A percentile compares a stretch with the other conserved stretches of the same genome.
These are phyloP conservation scores for Aphanocladium album DNA, from an alignment of 2,329 filamentous ascomycete species.

Conservation along the genomic window DNA sequence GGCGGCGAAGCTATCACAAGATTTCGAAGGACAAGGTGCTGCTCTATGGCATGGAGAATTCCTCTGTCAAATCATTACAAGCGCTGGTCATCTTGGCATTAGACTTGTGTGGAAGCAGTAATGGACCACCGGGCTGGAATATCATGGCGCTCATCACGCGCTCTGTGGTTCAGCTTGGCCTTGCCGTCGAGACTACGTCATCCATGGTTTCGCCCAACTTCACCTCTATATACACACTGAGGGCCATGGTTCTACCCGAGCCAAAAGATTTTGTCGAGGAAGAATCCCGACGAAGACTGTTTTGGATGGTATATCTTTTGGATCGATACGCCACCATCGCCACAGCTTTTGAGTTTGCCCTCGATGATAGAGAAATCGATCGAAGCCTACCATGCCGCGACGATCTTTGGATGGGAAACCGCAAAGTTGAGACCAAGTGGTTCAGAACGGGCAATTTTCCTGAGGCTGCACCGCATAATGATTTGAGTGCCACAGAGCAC, in stretches of 20 bases:
- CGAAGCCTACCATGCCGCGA: slow-evolving; percentile 81
- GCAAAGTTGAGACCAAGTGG: slow-evolving; percentile 78
- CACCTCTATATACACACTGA: slow-evolving; percentile 81
- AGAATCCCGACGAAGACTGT: slow-evolving; percentile 75
- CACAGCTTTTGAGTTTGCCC: slow-evolving; percentile 85
- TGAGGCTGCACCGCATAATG: slow-evolving; percentile 50
- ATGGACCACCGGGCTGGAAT: slow-evolving; percentile 90
- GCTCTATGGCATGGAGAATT: slow-evolving; percentile 83
- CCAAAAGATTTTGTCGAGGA: slow-evolving; percentile 84
- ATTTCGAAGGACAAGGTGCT: slow-evolving; percentile 81
- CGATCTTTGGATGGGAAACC: slow-evolving; percentile 78
- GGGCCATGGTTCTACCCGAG: slow-evolving; percentile 79
- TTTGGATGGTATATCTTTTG: slow-evolving; percentile 92
- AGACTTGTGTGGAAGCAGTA: slow-evolving; percentile 79
- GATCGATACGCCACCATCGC: slow-evolving; percentile 88
- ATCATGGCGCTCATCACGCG: slow-evolving; percentile 83
- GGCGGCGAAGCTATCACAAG: slow-evolving; percentile 69
- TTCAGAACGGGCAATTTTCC: slow-evolving; percentile 54
- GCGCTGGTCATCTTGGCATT: slow-evolving; percentile 82
- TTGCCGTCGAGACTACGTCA: slow-evolving; percentile 78
- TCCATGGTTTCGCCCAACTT: slow-evolving; percentile 72
- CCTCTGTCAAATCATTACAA: slow-evolving; percentile 81
- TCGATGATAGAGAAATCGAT: slow-evolving; percentile 87
- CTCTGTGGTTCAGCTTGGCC: slow-evolving; percentile 79
- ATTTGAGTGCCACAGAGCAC: slow-evolving; percentile 68